Evolutionary conservation across 2,329 filamentous ascomycete species (phyloP), one percentile per base, ranked within the genome.

Genomic region (Exophiala dermatitidis): DNA sequence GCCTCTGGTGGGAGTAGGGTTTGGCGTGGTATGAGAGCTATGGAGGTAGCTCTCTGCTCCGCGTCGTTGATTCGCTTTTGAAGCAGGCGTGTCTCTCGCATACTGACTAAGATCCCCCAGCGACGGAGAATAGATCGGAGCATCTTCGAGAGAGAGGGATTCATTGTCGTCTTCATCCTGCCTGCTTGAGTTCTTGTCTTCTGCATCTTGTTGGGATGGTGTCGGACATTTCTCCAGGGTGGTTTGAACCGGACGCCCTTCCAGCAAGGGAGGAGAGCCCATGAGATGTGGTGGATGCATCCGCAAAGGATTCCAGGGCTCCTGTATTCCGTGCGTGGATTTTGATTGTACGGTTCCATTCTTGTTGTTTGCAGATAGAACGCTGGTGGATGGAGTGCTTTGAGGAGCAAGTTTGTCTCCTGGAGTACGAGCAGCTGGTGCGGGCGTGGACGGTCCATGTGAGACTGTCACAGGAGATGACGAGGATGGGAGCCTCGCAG

Each of bases 51-150:
- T 30, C 12, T 29, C 19, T 10, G 32, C 10, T 28, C 29, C 43
- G 5, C 44, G 12, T 10, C 26, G 26, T 19, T 12, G 12, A 8
- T 37, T 29, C 29, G 41, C 42, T 29, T 19, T 46, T 19, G 53
- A 54, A 8, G 50, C 46, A 31, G 60, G 56, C 33, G 58, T 60
- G 4, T 58, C 52, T 6, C 60, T 53, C 5, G 57, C 49, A 43
- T 63, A 61, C 32, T 60, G 57, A 43, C 57, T 61, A 19, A 61
- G 57, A 46, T 58, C 54, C 5, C 59, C 60, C 8, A 61, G 55
- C 1, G 59, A 61, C 12, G 59, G 59, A 33, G 59, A 63, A 41
- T 63, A 63, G 36, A 63, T 61, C 9, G 60, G 56, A 29, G 59
- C 60, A 48, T 57, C 53, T 10, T 61, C 53, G 7, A 61, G 54